Base-by-base conservation (phyloP, 495 filamentous ascomycete genomes). In the Xylaria sp. region DNA sequence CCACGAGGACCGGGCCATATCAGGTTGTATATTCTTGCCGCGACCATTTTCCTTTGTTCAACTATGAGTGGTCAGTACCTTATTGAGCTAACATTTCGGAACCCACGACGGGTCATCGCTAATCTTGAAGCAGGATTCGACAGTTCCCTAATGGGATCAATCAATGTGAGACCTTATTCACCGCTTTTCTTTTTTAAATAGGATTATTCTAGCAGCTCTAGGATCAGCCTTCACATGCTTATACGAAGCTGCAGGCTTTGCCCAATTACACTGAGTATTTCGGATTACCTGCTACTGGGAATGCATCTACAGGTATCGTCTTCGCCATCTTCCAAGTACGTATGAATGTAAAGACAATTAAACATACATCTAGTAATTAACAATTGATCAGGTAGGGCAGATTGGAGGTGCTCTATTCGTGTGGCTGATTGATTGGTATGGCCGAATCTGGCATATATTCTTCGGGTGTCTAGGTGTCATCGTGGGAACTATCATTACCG, bases 401-500 rank as follows among this genome's bases (percentile, higher is more conserved):
- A 78, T 78, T 70, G 69, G 68, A 33, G 76, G 72, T n/a, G 76
- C 76, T 44, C 69, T 78, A 33, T 78, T 78, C 52, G 64, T 73
- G 44, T 78, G 72, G 72, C 71, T 78, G 58, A 76, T 73, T 78
- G 76, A 78, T 64, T 78, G 76, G 79, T 73, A 88, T 82, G 48
- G 81, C 64, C 84, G 85, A 85, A 70, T 72, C 26, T 41, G 86
- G 85, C 76, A 78, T 21, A 76, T 78, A 37, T 84, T 85, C 81
- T 90, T 85, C 43, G 87, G 91, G 11, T 84, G 86, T 64, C 81
- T 87, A 74, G 90, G 91, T 21, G 92, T 93, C 81, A 87, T 87
- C 68, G 79, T 88, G 40, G 90, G 90, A 31, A 85, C 85, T 35
- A 66, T 86, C 15, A 80, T 90, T 67, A 88, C 17, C 70, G 77